Conservation (phyloP, 345 rosid species). For the Bretschneidera sinensis region DNA sequence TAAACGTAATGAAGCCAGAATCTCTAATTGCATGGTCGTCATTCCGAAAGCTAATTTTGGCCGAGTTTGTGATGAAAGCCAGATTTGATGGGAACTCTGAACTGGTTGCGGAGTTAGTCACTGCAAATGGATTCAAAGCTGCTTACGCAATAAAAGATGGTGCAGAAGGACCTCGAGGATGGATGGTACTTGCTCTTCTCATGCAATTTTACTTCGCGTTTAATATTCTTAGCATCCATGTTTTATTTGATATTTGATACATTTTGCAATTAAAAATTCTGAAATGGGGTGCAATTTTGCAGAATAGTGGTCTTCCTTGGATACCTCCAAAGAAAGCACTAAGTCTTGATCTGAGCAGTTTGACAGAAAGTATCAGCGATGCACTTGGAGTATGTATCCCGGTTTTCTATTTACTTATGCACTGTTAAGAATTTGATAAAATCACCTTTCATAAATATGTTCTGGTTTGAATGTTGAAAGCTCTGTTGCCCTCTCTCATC, state of each 20-base stretch:
- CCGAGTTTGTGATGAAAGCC: constrained; percentile 45
- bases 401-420: background rate
- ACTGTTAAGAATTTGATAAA: too few relatives aligned
- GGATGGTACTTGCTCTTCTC: constrained; percentile 55
- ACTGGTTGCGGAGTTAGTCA: constrained; percentile 79
- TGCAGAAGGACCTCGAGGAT: constrained; percentile 92
- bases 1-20: background rate
- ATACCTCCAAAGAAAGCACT: constrained; percentile 58
- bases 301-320: constrained; percentile 93
- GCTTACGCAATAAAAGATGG: constrained; percentile 95
- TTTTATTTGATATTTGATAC: background rate
- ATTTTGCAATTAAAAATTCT: constrained; percentile 3
- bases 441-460: too few relatives aligned
- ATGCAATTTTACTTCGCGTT: background rate
- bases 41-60: constrained; percentile 16
- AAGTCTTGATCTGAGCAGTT: constrained; percentile 60
- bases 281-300: constrained; percentile 27
- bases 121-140: constrained; percentile 90
- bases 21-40: constrained; percentile 3
- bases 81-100: constrained; percentile 93
- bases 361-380: constrained; percentile 49
- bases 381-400: constrained; percentile 52
- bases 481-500: too few relatives aligned
- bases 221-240: background rate
- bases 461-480: too few relatives aligned